Conservation (phyloP, 73 alveolate genomes). For the Tetrahymena elliotti region DNA sequence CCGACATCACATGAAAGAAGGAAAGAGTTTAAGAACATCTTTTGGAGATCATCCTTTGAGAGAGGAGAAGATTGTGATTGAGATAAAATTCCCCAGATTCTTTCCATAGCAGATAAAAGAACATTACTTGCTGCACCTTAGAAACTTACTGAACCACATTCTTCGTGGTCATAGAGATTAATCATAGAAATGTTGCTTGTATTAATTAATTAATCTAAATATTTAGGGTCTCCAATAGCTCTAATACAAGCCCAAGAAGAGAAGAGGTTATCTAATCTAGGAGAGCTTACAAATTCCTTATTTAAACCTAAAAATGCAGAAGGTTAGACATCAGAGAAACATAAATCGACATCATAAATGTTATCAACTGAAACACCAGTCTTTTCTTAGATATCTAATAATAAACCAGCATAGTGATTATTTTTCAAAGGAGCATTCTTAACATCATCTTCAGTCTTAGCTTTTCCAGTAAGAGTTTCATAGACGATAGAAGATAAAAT, state of each 20-base stretch:
- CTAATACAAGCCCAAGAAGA: constrained; percentile 70
- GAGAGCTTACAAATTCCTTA: constrained; percentile 82
- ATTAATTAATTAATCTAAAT: neutral
- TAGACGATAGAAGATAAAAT: constrained; percentile 58
- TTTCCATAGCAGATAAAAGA: constrained; percentile 59
- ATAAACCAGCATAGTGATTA: constrained; percentile 64
- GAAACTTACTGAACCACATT: constrained; percentile 75
- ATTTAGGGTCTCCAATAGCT: constrained; percentile 58
- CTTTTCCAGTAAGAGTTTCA: neutral
- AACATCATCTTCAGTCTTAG: neutral
- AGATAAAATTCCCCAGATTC: constrained; percentile 65
- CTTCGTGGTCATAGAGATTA: constrained; percentile 88
- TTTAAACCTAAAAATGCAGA: constrained; percentile 77
- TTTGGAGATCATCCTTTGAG: neutral
- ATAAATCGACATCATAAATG: constrained; percentile 81
- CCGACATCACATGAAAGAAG: neutral
- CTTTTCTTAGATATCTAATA: constrained; percentile 62
- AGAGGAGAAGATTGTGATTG: constrained; percentile 12
- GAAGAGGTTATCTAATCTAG: constrained; percentile 81
- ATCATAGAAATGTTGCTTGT: constrained; percentile 59
- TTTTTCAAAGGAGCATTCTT: constrained; percentile 52
- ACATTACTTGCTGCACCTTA: constrained; percentile 89
- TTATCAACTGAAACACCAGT: constrained; percentile 54
- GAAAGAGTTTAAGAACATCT: neutral
- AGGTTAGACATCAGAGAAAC: constrained; percentile 72